These are phyloP conservation scores for Taphrina betulina DNA, from an alignment of 1,139 yeast genomes.

Conservation along the genomic window DNA sequence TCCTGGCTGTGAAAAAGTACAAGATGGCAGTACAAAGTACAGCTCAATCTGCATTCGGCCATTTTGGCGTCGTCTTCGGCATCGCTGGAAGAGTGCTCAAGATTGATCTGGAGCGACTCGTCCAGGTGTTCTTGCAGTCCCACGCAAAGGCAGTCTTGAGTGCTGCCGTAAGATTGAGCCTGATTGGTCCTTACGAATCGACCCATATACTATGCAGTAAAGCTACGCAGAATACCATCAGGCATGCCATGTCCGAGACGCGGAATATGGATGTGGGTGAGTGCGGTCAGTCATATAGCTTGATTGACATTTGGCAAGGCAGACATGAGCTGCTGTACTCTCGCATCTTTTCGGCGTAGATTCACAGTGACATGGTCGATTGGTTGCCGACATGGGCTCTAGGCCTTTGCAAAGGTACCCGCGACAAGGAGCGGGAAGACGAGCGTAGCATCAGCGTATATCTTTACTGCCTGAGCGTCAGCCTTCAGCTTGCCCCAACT, in stretches of 20 bases:
- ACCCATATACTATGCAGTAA: constrained; percentile 27
- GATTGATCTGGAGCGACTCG: constrained; percentile 19
- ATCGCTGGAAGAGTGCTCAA: constrained; percentile 29
- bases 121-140: constrained; percentile 18
- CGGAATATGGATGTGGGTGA: constrained; percentile 6
- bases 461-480: constrained; percentile 86
- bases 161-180: constrained; percentile 34
- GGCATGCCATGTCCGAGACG: neutral
- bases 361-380: neutral
- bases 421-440: constrained; percentile 96
- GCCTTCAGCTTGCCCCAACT: constrained; percentile 98
- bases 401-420: constrained; percentile 75
- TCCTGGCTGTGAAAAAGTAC: constrained; percentile 9
- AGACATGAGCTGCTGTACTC: constrained; percentile 34
- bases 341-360: constrained; percentile 31
- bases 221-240: constrained; percentile 12
- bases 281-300: constrained; percentile 29
- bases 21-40: neutral
- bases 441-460: constrained; percentile 92
- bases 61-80: constrained; percentile 34
- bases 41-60: constrained; percentile 17
- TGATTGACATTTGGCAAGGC: constrained; percentile 35
- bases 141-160: constrained; percentile 33
- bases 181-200: constrained; percentile 33
- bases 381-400: no score